A percentile compares a stretch with the other conserved stretches of the same genome.
Evolutionary conservation across 306 rosid genomes (phyloP).

Genomic region (Arachis hypogaea): DNA sequence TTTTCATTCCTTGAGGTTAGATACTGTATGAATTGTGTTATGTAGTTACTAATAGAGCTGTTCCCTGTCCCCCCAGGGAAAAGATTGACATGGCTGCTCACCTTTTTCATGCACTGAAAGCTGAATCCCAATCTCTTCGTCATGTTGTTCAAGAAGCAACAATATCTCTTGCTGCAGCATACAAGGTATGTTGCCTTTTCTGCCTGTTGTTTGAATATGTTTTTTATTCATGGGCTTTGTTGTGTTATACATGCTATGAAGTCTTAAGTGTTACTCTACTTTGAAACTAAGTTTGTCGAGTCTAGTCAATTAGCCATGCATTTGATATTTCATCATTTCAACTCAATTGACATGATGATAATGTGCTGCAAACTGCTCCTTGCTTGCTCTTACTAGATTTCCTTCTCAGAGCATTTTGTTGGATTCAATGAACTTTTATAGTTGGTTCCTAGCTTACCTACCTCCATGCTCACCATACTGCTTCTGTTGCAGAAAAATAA

Average conservation of each 20-base stretch:
- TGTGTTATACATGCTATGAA: slow-evolving; percentile 6
- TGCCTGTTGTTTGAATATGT: slow-evolving; percentile 30
- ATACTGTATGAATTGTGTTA: slow-evolving; percentile 24
- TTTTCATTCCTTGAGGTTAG: slow-evolving; percentile 25
- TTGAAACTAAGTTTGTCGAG: slow-evolving; percentile 27
- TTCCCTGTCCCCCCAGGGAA: slow-evolving; percentile 56
- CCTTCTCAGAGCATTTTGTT: background rate
- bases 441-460: background rate
- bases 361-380: background rate
- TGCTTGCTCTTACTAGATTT: background rate
- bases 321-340: background rate
- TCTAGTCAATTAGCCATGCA: background rate
- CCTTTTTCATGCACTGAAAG: slow-evolving; percentile 80
- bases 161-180: slow-evolving; percentile 80
- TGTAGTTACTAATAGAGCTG: slow-evolving; percentile 29
- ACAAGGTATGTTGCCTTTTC: slow-evolving; percentile 63
- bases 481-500: background rate
- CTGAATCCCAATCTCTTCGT: slow-evolving; percentile 80
- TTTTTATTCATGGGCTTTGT: slow-evolving; percentile 14
- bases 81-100: slow-evolving; percentile 87
- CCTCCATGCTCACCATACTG: slow-evolving; percentile 8
- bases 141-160: slow-evolving; percentile 88
- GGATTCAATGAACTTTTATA: background rate
- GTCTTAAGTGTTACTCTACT: slow-evolving; percentile 21
- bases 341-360: background rate